These are phyloP conservation scores for Physocladia obscura DNA, from an alignment of 192 early-diverging fungal genomes.

Conservation along the genomic window DNA sequence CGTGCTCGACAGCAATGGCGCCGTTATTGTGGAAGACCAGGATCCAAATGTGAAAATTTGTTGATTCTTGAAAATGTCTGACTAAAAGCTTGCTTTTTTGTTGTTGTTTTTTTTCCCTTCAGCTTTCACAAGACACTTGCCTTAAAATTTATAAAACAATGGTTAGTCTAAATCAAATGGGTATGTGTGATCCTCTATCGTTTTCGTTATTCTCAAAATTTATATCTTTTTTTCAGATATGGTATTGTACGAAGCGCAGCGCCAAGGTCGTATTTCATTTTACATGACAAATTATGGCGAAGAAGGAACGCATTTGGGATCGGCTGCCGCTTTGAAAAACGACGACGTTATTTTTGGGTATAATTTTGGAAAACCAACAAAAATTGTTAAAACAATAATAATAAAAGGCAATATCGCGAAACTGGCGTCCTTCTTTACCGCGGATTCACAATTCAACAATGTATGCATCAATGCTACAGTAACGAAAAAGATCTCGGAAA, in stretches of 20 bases:
- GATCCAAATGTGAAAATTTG: constrained; percentile 64
- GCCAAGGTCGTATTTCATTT: constrained; percentile 96
- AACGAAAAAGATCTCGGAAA: constrained; percentile 87
- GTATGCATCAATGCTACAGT: constrained; percentile 97
- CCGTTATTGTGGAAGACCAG: constrained; percentile 66
- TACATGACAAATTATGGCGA: constrained; percentile 99
- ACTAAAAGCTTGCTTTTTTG: too few relatives aligned
- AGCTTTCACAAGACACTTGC: constrained; percentile 76
- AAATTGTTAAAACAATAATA: not conserved
- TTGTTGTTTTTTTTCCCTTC: not conserved
- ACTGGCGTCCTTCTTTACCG: constrained; percentile 90
- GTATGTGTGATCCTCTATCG: too few relatives aligned
- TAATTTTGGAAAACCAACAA: not conserved
- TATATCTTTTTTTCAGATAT: too few relatives aligned
- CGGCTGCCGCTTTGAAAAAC: constrained; percentile 79
- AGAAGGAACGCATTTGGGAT: constrained; percentile 89
- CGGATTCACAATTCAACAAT: constrained; percentile 89
- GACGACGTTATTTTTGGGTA: constrained; percentile 92
- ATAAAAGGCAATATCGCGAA: constrained; percentile 81
- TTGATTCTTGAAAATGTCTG: too few relatives aligned
- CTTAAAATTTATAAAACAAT: constrained; percentile 87
- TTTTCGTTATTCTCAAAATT: too few relatives aligned
- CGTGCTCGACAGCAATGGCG: constrained; percentile 87
- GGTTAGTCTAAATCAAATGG: constrained; percentile 88
- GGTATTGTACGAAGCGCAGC: constrained; percentile 97